Base-by-base conservation (phyloP, 2,329 filamentous ascomycete species). In the Catunica adiposa region DNA sequence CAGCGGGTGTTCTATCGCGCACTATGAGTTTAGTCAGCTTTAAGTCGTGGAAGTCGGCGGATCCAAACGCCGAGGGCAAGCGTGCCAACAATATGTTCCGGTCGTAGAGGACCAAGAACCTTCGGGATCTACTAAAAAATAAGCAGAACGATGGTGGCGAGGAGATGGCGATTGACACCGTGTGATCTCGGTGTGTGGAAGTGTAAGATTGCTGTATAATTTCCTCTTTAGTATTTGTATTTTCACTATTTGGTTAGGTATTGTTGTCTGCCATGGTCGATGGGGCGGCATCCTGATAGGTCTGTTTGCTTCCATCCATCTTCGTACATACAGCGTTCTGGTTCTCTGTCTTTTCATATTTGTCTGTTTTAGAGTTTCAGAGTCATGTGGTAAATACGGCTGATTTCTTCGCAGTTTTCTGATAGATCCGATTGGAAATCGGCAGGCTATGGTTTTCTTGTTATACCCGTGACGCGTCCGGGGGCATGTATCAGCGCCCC, bases 21-120 rank as follows among this genome's bases (percentile, higher is more conserved):
- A 73, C 72, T 20, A 67, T 78, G 64, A 76, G 73, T 58, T 70
- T 77, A 61, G 71, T 73, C 38, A 77, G 74, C 61, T 70, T 78
- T 60, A 71, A 70, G 66, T 71, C 69, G 14, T 72, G 70, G 70
- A 67, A 52, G 4, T 23, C 29, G 2, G 31, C 31, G 3, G 17
- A 48, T 23, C 23, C 44, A 14, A 23, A 23, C 22, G 23, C 20
- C 15, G 44, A 48, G 11, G 17, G 9, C 1, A 48, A 48, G 22
- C n/a, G 11, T 7, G 26, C 5, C n/a, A 48, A n/a, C 4, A 15
- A 15, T 20, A 20, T 42, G 11, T 7, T 42, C 15, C 11, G 5
- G 15, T n/a, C 11, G 11, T 42, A 42, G 38, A 42, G 5, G 17
- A 5, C 7, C 7, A 15, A 37, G 15, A 37, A 37, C 34, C 34